Conservation (phyloP, 2,329 filamentous ascomycete species). For the Fusarium mangiferae region DNA sequence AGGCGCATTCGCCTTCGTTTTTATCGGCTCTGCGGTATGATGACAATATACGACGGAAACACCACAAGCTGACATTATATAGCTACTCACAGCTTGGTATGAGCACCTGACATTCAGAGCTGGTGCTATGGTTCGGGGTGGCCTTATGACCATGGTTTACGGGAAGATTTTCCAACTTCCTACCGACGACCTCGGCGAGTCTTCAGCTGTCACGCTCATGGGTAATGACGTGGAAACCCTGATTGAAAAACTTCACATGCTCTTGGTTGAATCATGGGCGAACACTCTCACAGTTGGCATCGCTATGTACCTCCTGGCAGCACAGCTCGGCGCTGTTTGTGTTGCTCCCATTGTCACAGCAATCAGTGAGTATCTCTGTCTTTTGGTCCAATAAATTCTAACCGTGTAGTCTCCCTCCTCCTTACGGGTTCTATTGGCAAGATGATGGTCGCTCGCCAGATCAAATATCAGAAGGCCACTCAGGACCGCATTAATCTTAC, state of each 20-base stretch:
- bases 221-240: conserved; percentile 48
- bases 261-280: conserved; percentile 48
- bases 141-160: conserved; percentile 46
- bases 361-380: conserved; percentile 39
- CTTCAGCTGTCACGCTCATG: conserved; percentile 47
- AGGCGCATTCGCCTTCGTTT: conserved; percentile 47
- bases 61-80: background rate
- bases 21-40: conserved; percentile 45
- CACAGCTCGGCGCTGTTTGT: conserved; percentile 48
- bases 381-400: background rate
- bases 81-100: conserved; percentile 46
- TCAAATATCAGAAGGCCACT: conserved; percentile 47
- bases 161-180: conserved; percentile 46
- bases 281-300: conserved; percentile 46
- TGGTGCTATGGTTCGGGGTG: conserved; percentile 46
- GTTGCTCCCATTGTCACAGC: conserved; percentile 47
- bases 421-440: conserved; percentile 40
- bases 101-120: conserved; percentile 47
- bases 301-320: conserved; percentile 46
- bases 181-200: conserved; percentile 41
- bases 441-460: conserved; percentile 45
- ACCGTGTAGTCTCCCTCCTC: conserved; percentile 33
- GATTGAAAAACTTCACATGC: conserved; percentile 39
- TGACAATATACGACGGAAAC: rapidly evolving
- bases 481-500: conserved; percentile 49